A percentile compares a stretch with the other conserved stretches of the same genome.
Evolutionary conservation across 2,329 filamentous ascomycete species (phyloP).

Genomic region (Cladosporium sp.): DNA sequence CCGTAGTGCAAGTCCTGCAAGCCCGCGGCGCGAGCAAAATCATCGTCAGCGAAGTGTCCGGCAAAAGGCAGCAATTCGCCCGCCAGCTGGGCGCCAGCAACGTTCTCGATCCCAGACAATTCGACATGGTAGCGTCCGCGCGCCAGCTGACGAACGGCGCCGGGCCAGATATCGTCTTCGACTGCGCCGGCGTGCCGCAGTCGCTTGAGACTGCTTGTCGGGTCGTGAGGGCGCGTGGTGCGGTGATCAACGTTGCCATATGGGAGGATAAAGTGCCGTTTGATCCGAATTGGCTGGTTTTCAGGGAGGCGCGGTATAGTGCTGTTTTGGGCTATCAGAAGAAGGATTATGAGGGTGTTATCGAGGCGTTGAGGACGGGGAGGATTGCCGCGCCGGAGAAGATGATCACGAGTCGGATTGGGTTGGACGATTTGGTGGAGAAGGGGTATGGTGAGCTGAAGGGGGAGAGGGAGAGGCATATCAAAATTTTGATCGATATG

Average conservation of each 20-base stretch:
- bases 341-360: conserved; percentile 55
- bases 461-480: conserved; percentile 57
- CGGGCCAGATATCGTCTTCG: conserved; percentile 58
- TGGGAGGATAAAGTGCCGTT: conserved; percentile 56
- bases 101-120: conserved; percentile 49
- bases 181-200: conserved; percentile 57
- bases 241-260: conserved; percentile 61
- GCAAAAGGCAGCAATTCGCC: conserved; percentile 49
- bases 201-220: conserved; percentile 41
- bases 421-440: conserved; percentile 53
- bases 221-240: conserved; percentile 51
- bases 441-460: conserved; percentile 56
- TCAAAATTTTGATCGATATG: conserved; percentile 57
- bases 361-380: conserved; percentile 34
- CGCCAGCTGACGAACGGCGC: conserved; percentile 44
- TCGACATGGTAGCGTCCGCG: conserved; percentile 46
- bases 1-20: conserved; percentile 55
- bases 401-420: conserved; percentile 60
- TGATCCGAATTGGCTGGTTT: conserved; percentile 51
- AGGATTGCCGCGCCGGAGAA: conserved; percentile 43
- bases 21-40: conserved; percentile 52
- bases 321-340: conserved; percentile 49
- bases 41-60: conserved; percentile 55
- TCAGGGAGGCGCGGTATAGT: conserved; percentile 50
- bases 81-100: conserved; percentile 53